phyloP scores from a whole-genome alignment of 2,329 filamentous ascomycete genomes.

The Exutisphaerella laricina region DNA sequence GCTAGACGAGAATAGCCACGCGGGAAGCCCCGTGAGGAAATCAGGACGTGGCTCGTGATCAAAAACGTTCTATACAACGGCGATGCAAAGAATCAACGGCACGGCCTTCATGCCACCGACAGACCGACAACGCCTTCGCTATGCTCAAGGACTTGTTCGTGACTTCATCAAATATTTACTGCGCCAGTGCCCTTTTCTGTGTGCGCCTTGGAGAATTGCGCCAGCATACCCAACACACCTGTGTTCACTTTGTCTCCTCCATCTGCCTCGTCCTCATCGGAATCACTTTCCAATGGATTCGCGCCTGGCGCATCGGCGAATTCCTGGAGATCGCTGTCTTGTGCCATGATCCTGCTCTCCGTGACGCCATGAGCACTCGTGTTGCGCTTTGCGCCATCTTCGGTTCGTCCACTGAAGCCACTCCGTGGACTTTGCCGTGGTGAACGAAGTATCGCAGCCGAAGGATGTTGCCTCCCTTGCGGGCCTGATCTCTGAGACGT shows the following conservation, averaged over 20 bases:
- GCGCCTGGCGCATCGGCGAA: slow-evolving; percentile 34
- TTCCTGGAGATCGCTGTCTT: slow-evolving; percentile 56
- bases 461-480: slow-evolving; percentile 1
- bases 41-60: background rate
- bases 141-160: background rate
- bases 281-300: slow-evolving; percentile 32
- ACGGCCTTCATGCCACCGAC: background rate
- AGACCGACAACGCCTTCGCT: background rate
- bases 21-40: background rate
- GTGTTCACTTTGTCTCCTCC: slow-evolving; percentile 41
- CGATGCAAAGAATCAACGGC: background rate
- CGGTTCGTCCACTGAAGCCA: background rate
- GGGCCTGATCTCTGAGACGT: background rate
- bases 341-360: slow-evolving; percentile 44
- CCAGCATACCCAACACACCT: slow-evolving; percentile 60
- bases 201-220: slow-evolving; percentile 62
- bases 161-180: slow-evolving; percentile 9
- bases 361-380: slow-evolving; percentile 18
- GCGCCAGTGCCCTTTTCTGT: slow-evolving; percentile 39
- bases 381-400: slow-evolving; percentile 4
- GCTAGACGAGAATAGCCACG: too few relatives aligned
- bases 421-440: slow-evolving; percentile 7
- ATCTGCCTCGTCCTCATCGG: slow-evolving; percentile 40
- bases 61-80: background rate
- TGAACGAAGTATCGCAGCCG: slow-evolving; percentile 16